phyloP scores from a whole-genome alignment of 331 rosid genomes.

The Spiraea crenata region DNA sequence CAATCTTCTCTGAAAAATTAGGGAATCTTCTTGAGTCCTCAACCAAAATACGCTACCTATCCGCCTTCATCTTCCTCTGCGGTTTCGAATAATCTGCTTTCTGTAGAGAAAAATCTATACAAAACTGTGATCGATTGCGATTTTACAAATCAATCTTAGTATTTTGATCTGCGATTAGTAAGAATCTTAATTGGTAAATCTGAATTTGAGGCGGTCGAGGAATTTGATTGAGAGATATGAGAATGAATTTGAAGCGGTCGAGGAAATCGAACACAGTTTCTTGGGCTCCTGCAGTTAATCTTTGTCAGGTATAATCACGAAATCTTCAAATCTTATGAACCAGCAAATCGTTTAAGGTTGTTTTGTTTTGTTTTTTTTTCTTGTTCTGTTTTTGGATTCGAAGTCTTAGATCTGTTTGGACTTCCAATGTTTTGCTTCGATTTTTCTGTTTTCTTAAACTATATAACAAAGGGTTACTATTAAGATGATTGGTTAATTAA shows the following conservation, averaged over 20 bases:
- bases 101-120: background rate
- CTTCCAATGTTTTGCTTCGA: background rate
- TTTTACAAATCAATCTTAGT: background rate
- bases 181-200: background rate
- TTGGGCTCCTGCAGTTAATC: slow-evolving; percentile 66
- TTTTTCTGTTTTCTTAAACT: background rate
- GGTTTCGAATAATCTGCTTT: background rate
- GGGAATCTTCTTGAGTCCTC: background rate
- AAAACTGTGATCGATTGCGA: background rate
- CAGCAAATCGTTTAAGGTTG: background rate
- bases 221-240: slow-evolving; percentile 7
- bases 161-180: background rate
- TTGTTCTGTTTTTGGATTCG: background rate
- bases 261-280: slow-evolving; percentile 63
- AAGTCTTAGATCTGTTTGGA: background rate
- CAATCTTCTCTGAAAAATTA: background rate
- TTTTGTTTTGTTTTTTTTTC: background rate
- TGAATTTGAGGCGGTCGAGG: background rate
- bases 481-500: background rate
- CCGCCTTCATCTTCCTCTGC: background rate
- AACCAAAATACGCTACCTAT: too few species aligned
- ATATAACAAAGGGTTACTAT: background rate
- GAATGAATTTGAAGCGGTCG: slow-evolving; percentile 62
- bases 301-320: slow-evolving; percentile 76
- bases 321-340: slow-evolving; percentile 28